Evolutionary conservation across 805 yeast species (phyloP).

Genomic region (Lipomyces oligophaga): DNA sequence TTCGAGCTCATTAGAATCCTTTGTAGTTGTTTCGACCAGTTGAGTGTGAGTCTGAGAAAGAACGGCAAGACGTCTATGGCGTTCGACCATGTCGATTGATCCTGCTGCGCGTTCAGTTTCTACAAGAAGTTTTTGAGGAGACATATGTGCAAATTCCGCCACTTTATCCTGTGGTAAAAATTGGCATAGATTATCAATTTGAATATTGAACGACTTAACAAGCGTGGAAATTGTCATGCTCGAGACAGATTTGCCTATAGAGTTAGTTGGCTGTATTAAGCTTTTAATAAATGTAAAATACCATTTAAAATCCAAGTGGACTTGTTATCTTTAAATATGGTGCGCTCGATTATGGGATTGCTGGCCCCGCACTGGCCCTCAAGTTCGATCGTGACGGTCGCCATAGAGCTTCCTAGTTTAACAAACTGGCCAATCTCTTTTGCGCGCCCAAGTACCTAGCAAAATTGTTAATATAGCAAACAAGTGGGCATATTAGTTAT

Average conservation of each 20-base stretch:
- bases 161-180: slow-evolving; percentile 94
- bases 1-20: slow-evolving; percentile 33
- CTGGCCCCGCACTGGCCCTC: slow-evolving; percentile 39
- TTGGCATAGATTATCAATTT: slow-evolving; percentile 87
- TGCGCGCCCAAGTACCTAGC: slow-evolving; percentile 58
- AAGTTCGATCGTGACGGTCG: slow-evolving; percentile 50
- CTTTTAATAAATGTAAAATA: slow-evolving; percentile 16
- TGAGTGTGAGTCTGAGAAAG: slow-evolving; percentile 45
- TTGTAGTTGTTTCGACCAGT: slow-evolving; percentile 21
- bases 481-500: background rate
- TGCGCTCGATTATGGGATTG: slow-evolving; percentile 38
- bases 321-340: slow-evolving; percentile 37
- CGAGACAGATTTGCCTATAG: slow-evolving; percentile 29
- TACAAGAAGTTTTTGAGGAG: slow-evolving; percentile 65
- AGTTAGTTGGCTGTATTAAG: background rate
- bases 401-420: slow-evolving; percentile 55
- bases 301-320: slow-evolving; percentile 33
- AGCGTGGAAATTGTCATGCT: slow-evolving; percentile 42
- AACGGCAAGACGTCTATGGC: slow-evolving; percentile 55
- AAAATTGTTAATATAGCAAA: background rate
- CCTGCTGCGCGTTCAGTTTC: slow-evolving; percentile 83
- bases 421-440: slow-evolving; percentile 62
- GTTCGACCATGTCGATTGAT: slow-evolving; percentile 50
- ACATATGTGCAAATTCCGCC: slow-evolving; percentile 79
- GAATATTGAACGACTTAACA: slow-evolving; percentile 60